Evolutionary conservation across 2,329 filamentous ascomycete genomes (phyloP), one percentile per base, ranked within the genome.

Genomic region (Calonectria naviculata): DNA sequence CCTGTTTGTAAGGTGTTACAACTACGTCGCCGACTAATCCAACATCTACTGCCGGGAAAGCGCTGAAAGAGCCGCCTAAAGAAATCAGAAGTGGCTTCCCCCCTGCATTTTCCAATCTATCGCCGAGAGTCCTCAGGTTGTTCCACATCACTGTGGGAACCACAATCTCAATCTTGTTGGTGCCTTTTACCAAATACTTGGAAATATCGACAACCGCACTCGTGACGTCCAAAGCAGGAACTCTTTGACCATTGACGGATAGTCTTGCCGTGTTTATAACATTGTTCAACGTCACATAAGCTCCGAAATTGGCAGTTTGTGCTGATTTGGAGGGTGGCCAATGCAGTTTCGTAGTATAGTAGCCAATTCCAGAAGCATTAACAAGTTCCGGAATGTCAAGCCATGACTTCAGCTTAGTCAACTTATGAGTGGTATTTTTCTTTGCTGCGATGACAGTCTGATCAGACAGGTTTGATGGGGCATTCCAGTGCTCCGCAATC

Each of bases 121-220:
- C 9, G 2, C 42, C 7, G 9, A 67, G 42, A 19, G 44, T 26
- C 34, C 58, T 47, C 13, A 70, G 7, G 46, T 67, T 67, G 21
- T 70, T 70, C 68, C 63, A 70, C 56, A 70, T 38, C 3, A 58
- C 60, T 5, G 68, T 70, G 0, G 68, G 68, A 4, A 67, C 63
- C 8, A 34, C 21, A 2, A 67, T 26, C 1, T 19, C 9, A 4
- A 66, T 24, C 21, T n/a, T 58, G 19, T 70, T 70, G 6, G 46
- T 9, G 6, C 63, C 63, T 3, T 29, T 19, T 10, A 41, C 34
- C 17, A 70, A 24, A 41, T 70, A 67, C 15, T 47, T 13, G 1
- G 44, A 46, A 3, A 70, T 56, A 24, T 70, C 68, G 2, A 21
- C 28, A 3, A 54, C 34, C 1, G 68, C 34, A 31, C 67, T 47